Base-by-base conservation (phyloP, 2,329 filamentous ascomycete genomes). In the Colletotrichum cordylinicola region DNA sequence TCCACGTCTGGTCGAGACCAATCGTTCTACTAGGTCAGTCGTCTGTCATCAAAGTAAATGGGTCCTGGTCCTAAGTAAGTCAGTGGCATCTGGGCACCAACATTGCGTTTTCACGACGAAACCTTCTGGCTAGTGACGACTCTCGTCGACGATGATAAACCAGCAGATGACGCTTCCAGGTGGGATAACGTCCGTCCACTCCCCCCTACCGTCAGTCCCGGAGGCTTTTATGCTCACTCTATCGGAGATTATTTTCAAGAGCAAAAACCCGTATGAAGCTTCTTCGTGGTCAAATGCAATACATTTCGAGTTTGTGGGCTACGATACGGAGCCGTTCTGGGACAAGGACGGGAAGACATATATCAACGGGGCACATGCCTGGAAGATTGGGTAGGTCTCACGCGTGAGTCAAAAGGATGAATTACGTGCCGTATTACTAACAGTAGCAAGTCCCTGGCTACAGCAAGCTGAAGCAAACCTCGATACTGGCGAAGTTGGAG, bases 271-370 rank as follows among this genome's bases (percentile, higher is more conserved):
- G 1, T 81, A 77, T 39, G 69, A 80, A 1, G 74, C 78, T 18
- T 64, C 43, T 1, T 77, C 77, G 0, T 82, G 81, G 81, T 79
- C 78, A 21, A 78, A 82, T 35, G 79, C 81, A 0, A 76, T 81
- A 0, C 77, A 77, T 3, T 82, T 82, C 21, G 69, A 72, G 6
- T 76, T 80, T 8, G 75, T 66, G 0, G 67, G 67, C 5, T 74
- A 76, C n/a, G 77, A 79, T 15, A 82, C 80, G 64, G 91, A 92
- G 69, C 88, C 90, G 4, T 90, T 91, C 78, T 92, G 90, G 88
- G 88, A 92, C 66, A 86, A 87, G 2, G 87, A 92, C 64, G 90
- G 90, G 1, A 88, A 86, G 72, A 82, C 86, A 0, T 92, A 91
- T 72, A 86, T 90, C 13, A 69, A 48, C n/a, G 56, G 62, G 5